These are phyloP conservation scores for Rubia occidens DNA, from an alignment of 305 asterid genomes.

Conservation along the genomic window DNA sequence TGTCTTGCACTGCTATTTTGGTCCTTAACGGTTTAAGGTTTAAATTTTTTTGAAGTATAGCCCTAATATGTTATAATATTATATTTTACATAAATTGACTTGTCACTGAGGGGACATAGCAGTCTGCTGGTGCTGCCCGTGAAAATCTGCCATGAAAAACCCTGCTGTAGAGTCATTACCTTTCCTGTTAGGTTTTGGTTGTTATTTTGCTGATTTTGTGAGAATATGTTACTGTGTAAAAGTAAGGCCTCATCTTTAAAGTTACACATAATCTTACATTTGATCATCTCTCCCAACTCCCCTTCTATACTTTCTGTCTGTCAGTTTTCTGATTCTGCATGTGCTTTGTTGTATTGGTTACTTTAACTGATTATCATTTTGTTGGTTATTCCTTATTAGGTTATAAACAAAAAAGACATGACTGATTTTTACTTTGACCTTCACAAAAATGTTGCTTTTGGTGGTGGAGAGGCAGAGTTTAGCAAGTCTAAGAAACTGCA, in stretches of 20 bases:
- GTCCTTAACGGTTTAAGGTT: not conserved
- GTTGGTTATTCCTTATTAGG: slow-evolving; percentile 35
- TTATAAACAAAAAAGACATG: slow-evolving; percentile 71
- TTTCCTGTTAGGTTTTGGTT: not conserved
- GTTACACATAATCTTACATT: not conserved
- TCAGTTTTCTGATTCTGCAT: slow-evolving; percentile 2
- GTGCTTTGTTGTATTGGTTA: not conserved
- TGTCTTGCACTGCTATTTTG: not conserved
- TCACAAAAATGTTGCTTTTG: slow-evolving; percentile 69
- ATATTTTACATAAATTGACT: not conserved
- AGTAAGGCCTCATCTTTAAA: not conserved
- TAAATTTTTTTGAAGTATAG: too few relatives aligned
- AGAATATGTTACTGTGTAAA: not conserved
- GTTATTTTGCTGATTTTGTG: not conserved
- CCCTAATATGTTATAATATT: too few relatives aligned
- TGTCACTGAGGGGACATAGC: not conserved
- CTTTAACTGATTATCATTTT: slow-evolving; percentile 6
- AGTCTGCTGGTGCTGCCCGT: not conserved
- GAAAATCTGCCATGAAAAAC: not conserved
- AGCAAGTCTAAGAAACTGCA: slow-evolving; percentile 33
- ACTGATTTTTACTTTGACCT: slow-evolving; percentile 75
- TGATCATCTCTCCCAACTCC: not conserved
- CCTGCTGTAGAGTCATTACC: not conserved
- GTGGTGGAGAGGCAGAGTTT: slow-evolving; percentile 44
- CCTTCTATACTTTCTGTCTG: not conserved